Evolutionary conservation across 202 grass and related monocot species (phyloP), one percentile per base, ranked within the genome.

Genomic region (Musa balbisiana): DNA sequence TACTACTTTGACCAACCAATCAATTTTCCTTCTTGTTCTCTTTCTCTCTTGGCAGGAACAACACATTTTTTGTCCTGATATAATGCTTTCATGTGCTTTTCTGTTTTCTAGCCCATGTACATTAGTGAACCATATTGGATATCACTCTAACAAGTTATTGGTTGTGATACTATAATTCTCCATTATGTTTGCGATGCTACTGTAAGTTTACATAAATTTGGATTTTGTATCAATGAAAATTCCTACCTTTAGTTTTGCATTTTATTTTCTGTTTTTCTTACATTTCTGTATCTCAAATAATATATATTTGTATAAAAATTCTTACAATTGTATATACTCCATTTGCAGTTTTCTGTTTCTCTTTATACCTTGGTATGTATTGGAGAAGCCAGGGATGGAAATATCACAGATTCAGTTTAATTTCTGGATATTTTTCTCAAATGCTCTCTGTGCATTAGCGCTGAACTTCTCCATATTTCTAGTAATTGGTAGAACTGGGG

Each of bases 381-480:
- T 99, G 85, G 95, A 99, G 85, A 94, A 99, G 73, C 89, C 91
- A 75, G 85, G 73, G 85, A 95, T 99, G 88, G 87, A 99, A 15
- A 51, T 90, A 23, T 85, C 91, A 26, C 95, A 93, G 67, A 95
- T 95, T 75, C 91, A 84, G 63, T 94, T 95, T 85, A 99, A 95
- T 71, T 90, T 92, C 72, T 94, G 87, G 87, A 92, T 99, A 76
- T 99, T 99, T 82, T 88, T 99, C 80, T 87, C 82, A 68, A 99
- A 94, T 88, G 95, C 91, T 50, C n/a, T 92, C 72, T 87, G 89
- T 83, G 95, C 95, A 69, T 89, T 99, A 69, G 95, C 95, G 29
- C 94, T 99, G 84, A 99, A 99, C 79, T 88, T 99, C 88, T 94
- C 91, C 64, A 99, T 99, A 94, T 99, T 99, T 86, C 80, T 99